These are phyloP conservation scores for Hypoxylon sp. DNA, from an alignment of 2,329 filamentous ascomycete species.

Conservation along the genomic window DNA sequence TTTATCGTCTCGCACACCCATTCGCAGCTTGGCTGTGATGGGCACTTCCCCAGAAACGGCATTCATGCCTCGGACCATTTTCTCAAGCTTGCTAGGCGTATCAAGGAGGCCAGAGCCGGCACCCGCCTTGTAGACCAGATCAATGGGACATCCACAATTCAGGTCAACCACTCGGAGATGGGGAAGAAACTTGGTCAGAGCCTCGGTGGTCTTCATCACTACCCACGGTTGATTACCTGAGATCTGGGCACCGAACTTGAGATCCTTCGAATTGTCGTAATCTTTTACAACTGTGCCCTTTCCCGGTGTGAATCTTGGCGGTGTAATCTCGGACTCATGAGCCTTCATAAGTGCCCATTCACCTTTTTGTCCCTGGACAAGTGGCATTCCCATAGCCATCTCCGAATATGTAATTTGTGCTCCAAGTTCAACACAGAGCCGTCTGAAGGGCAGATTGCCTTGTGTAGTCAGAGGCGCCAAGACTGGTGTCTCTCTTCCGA, in stretches of 20 bases:
- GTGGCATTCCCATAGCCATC: slow-evolving; percentile 93
- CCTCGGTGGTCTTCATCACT: slow-evolving; percentile 88
- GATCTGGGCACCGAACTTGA: slow-evolving; percentile 93
- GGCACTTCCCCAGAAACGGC: slow-evolving; percentile 90
- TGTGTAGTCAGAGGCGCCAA: slow-evolving; percentile 97
- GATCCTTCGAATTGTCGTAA: slow-evolving; percentile 86
- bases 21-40: slow-evolving; percentile 95
- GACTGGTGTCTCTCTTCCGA: slow-evolving; percentile 91
- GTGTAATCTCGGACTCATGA: slow-evolving; percentile 83
- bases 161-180: slow-evolving; percentile 91
- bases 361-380: slow-evolving; percentile 89
- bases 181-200: slow-evolving; percentile 81
- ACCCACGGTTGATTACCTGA: slow-evolving; percentile 93
- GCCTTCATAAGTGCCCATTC: slow-evolving; percentile 98
- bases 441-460: slow-evolving; percentile 93
- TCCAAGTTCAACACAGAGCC: slow-evolving; percentile 89
- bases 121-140: slow-evolving; percentile 89
- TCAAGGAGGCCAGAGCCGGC: slow-evolving; percentile 95
- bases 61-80: slow-evolving; percentile 97
- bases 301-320: slow-evolving; percentile 76
- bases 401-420: slow-evolving; percentile 97
- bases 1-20: slow-evolving; percentile 84
- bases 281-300: slow-evolving; percentile 72
- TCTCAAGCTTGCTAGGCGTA: slow-evolving; percentile 86
- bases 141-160: slow-evolving; percentile 98